Conservation (phyloP, 2,329 filamentous ascomycete genomes). For the Beauveria sp. region DNA sequence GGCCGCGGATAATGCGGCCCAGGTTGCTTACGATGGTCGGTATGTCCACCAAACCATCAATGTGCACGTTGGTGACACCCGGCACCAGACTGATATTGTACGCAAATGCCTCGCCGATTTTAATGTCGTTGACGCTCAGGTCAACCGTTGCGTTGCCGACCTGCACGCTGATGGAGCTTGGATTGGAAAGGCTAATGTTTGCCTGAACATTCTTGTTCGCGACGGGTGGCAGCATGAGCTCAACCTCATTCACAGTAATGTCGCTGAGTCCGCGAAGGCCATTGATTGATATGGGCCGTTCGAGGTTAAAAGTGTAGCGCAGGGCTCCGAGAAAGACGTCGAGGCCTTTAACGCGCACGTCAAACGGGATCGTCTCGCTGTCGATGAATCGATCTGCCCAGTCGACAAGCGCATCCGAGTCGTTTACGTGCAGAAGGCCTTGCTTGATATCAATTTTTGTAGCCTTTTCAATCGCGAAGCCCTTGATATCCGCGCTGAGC, state of each 20-base stretch:
- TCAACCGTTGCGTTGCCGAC: conserved; percentile 3
- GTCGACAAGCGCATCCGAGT: not conserved
- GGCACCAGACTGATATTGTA: conserved; percentile 1
- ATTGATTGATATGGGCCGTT: not conserved
- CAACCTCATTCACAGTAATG: not conserved
- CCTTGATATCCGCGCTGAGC: not conserved
- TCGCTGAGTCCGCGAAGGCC: not conserved
- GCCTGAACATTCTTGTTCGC: not conserved
- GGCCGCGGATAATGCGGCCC: not conserved
- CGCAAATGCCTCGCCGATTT: not conserved
- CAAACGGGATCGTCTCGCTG: not conserved
- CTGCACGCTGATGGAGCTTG: not conserved
- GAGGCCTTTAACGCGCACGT: not conserved
- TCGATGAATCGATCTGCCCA: conserved; percentile 3
- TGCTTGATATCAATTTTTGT: not conserved
- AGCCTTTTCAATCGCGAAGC: not conserved
- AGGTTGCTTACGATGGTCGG: not conserved
- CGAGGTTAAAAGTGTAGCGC: not conserved
- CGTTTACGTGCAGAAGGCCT: not conserved
- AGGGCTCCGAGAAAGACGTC: conserved; percentile 1
- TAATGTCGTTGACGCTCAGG: not conserved
- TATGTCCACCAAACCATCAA: not conserved
- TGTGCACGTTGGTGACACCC: not conserved
- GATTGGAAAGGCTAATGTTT: not conserved
- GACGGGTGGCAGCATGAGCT: not conserved